Percentiles rank a stretch among this genome's conserved stretches.
Conservation (phyloP, 2,329 filamentous ascomycete genomes). For the Biscogniauxia mediterranea region DNA sequence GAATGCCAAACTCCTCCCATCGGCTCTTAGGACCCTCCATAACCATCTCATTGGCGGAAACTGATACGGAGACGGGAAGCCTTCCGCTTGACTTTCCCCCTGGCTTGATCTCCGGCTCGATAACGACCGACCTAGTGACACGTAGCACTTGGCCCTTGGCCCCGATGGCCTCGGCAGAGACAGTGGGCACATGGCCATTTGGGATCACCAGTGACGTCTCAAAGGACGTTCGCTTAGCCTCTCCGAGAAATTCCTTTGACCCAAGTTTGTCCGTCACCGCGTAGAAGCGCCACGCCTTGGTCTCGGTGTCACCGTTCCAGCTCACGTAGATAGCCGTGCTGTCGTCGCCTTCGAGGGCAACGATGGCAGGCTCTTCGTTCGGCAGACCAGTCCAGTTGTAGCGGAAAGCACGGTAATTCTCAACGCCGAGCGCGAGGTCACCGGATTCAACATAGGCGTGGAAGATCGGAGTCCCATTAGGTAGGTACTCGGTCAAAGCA, state of each 20-base stretch:
- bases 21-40: slow-evolving; percentile 1
- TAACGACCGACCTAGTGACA: slow-evolving; percentile 17
- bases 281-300: slow-evolving; percentile 49
- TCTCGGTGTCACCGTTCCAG: slow-evolving; percentile 53
- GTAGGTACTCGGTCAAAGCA: slow-evolving; percentile 45
- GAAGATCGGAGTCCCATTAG: slow-evolving; percentile 12
- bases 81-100: background rate
- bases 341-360: slow-evolving; percentile 23
- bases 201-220: slow-evolving; percentile 37
- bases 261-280: slow-evolving; percentile 34
- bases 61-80: background rate
- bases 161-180: slow-evolving; percentile 28
- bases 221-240: slow-evolving; percentile 40
- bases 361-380: slow-evolving; percentile 35
- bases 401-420: slow-evolving; percentile 28
- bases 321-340: slow-evolving; percentile 44
- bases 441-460: slow-evolving; percentile 32
- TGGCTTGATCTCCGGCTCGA: slow-evolving; percentile 30
- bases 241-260: slow-evolving; percentile 37
- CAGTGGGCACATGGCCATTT: slow-evolving; percentile 9
- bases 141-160: slow-evolving; percentile 20
- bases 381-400: slow-evolving; percentile 44
- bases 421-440: slow-evolving; percentile 17
- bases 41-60: slow-evolving; percentile 1
- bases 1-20: slow-evolving; percentile 10